A percentile compares a stretch with the other conserved stretches of the same genome.
These are phyloP conservation scores for Arthrobotrys musiformis DNA, from an alignment of 2,329 filamentous ascomycete species.

Conservation along the genomic window DNA sequence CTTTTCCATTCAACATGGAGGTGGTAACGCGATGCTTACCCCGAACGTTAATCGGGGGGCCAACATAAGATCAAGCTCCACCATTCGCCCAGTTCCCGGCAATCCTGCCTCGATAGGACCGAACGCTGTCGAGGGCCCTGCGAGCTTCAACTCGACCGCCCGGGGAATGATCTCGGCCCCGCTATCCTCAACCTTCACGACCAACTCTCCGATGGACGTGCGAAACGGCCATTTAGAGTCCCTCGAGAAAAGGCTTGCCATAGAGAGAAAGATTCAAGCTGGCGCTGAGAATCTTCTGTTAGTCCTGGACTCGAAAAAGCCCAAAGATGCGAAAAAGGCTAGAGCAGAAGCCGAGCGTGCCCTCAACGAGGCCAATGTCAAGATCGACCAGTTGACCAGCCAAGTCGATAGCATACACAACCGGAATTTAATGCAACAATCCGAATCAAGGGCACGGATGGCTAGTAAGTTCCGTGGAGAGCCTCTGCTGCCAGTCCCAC, in stretches of 20 bases:
- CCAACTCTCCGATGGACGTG: conserved; percentile 46
- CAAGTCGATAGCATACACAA: conserved; percentile 67
- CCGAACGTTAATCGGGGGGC: conserved; percentile 33
- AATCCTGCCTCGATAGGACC: conserved; percentile 37
- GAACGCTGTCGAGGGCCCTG: conserved; percentile 25
- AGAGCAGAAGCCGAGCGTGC: conserved; percentile 83
- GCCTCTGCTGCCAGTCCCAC: conserved; percentile 49
- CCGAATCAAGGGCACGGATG: conserved; percentile 59
- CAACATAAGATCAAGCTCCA: conserved; percentile 47
- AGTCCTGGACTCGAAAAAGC: conserved; percentile 91
- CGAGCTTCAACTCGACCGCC: conserved; percentile 45
- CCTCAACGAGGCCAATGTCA: conserved; percentile 84
- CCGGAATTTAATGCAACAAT: conserved; percentile 40
- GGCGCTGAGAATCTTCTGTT: conserved; percentile 98
- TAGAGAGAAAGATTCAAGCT: conserved; percentile 97
- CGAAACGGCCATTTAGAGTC: conserved; percentile 49
- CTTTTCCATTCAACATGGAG: conserved; percentile 12
- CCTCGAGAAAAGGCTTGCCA: conserved; percentile 84
- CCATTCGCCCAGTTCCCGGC: conserved; percentile 42
- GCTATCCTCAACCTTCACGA: conserved; percentile 47
- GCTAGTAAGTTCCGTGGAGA: conserved; percentile 53
- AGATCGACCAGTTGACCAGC: conserved; percentile 71
- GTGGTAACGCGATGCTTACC: conserved; percentile 17
- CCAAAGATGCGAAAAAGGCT: conserved; percentile 92
- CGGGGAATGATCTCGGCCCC: conserved; percentile 40